Conservation (phyloP, 1,139 yeast genomes). For the Hemisphaericaspora lyxosophila region DNA sequence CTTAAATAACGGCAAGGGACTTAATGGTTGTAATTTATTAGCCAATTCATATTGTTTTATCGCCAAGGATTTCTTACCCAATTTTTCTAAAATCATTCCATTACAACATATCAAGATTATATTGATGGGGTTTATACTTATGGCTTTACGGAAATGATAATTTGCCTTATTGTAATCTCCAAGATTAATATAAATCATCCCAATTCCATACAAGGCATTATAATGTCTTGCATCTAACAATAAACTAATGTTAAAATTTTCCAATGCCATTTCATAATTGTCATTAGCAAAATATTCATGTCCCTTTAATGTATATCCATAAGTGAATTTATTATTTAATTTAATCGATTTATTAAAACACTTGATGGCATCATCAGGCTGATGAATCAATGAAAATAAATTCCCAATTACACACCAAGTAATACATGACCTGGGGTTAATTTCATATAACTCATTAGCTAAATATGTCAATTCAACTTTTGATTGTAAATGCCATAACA, state of each 20-base stretch:
- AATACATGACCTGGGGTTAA: slow-evolving; percentile 66
- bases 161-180: slow-evolving; percentile 87
- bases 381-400: slow-evolving; percentile 76
- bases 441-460: slow-evolving; percentile 76
- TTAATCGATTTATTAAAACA: slow-evolving; percentile 82
- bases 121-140: slow-evolving; percentile 85
- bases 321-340: slow-evolving; percentile 70
- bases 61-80: slow-evolving; percentile 70
- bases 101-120: slow-evolving; percentile 88
- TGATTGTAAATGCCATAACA: slow-evolving; percentile 89
- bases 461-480: slow-evolving; percentile 78
- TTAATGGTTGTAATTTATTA: slow-evolving; percentile 76
- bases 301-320: slow-evolving; percentile 91
- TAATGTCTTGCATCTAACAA: slow-evolving; percentile 80
- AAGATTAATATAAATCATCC: slow-evolving; percentile 86
- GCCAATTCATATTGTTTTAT: slow-evolving; percentile 83
- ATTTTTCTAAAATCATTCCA: slow-evolving; percentile 88
- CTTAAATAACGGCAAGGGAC: slow-evolving; percentile 85
- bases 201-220: slow-evolving; percentile 94
- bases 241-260: slow-evolving; percentile 77
- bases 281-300: slow-evolving; percentile 90
- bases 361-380: slow-evolving; percentile 86
- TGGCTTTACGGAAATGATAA: slow-evolving; percentile 83
- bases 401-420: slow-evolving; percentile 96
- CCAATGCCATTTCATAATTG: slow-evolving; percentile 86